These are phyloP conservation scores for Nymphaea colorata DNA, from an alignment of 164 flowering plant genomes.

Conservation along the genomic window DNA sequence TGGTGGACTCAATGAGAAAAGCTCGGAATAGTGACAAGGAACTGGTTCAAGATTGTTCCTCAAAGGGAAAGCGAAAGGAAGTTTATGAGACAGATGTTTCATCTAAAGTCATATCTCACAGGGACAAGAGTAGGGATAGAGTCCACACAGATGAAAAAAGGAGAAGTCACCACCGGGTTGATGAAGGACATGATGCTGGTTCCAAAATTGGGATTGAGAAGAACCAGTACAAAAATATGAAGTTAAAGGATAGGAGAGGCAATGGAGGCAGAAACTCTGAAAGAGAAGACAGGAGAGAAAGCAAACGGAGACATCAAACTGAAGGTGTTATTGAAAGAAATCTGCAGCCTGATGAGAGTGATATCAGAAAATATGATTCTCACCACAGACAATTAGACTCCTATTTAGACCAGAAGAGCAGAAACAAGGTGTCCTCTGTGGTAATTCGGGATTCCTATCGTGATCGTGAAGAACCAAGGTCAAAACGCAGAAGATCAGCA, in stretches of 20 bases:
- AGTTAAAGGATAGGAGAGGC: conserved; percentile 19
- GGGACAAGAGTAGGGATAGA: conserved; percentile 13
- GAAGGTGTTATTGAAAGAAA: conserved; percentile 24
- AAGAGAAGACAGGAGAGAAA: conserved; percentile 19
- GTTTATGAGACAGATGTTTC: conserved; percentile 15
- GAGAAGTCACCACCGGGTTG: conserved; percentile 18
- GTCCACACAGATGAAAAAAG: conserved; percentile 18
- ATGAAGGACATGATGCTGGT: conserved; percentile 15
- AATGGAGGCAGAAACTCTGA: conserved; percentile 32
- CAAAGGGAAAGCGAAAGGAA: conserved; percentile 21
- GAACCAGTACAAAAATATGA: conserved; percentile 22
- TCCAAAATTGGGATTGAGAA: conserved; percentile 18
- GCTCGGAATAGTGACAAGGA: conserved; percentile 24
- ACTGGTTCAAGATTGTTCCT: conserved; percentile 14
- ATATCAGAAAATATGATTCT: conserved; percentile 24
- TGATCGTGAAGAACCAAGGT: conserved; percentile 27
- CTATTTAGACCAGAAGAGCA: conserved; percentile 28
- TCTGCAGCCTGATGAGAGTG: conserved; percentile 14
- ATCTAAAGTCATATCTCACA: conserved; percentile 15
- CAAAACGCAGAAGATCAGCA: conserved; percentile 58
- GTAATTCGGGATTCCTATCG: conserved; percentile 12
- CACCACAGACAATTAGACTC: conserved; percentile 22
- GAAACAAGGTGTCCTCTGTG: conserved; percentile 21
- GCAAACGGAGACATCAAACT: conserved; percentile 35
- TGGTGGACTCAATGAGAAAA: conserved; percentile 18